A percentile compares a stretch with the other conserved stretches of the same genome.
phyloP scores from a whole-genome alignment of 129 eudicot genomes.

The Saussurea involucrata region DNA sequence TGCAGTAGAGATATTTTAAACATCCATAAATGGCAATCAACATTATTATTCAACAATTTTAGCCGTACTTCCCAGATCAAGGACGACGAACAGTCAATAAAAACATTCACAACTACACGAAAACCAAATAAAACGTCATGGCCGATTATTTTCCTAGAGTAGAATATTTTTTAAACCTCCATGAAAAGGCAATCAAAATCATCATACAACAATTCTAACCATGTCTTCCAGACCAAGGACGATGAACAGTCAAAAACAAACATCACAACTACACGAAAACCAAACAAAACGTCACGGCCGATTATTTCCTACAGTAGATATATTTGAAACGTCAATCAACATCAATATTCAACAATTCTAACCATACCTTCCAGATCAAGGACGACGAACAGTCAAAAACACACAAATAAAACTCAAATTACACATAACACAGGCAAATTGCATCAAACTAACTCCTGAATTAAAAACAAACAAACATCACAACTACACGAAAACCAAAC shows the following conservation, averaged over 20 bases:
- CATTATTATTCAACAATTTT: neutral
- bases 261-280: slow-evolving; percentile 12
- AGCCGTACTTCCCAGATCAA: slow-evolving; percentile 15
- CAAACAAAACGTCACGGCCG: slow-evolving; percentile 7
- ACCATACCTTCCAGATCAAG: slow-evolving; percentile 20
- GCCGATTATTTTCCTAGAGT: neutral
- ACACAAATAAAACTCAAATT: neutral
- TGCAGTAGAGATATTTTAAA: neutral
- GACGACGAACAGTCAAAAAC: neutral
- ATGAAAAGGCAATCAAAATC: slow-evolving; percentile 1
- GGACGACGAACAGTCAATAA: neutral
- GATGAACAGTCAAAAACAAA: neutral
- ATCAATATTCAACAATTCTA: neutral
- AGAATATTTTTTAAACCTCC: neutral
- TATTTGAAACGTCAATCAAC: neutral
- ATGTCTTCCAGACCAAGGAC: slow-evolving; percentile 18
- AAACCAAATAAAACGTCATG: slow-evolving; percentile 13
- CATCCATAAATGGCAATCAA: neutral
- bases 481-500: neutral
- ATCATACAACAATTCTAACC: neutral
- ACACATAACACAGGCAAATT: neutral
- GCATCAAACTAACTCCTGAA: neutral
- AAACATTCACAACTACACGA: slow-evolving; percentile 13
- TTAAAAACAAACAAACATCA: neutral
- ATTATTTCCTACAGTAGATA: neutral